A percentile compares a stretch with the other conserved stretches of the same genome.
Conservation (phyloP, 441 rosid species). For the Aquilaria agallochum region DNA sequence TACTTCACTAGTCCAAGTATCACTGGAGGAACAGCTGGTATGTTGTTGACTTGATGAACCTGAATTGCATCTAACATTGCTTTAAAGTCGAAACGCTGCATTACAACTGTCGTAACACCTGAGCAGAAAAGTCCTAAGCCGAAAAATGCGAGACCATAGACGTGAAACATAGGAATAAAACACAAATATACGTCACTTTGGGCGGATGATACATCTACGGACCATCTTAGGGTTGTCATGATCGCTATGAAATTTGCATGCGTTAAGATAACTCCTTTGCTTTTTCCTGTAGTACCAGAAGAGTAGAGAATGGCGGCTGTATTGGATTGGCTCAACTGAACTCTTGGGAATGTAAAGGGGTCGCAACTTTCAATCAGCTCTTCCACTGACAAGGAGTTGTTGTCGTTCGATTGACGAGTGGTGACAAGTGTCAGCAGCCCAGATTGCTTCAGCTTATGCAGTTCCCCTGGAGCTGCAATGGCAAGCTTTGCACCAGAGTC, state of each 20-base stretch:
- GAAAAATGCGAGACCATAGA: conserved; percentile 58
- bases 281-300: conserved; percentile 66
- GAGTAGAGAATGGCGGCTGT: conserved; percentile 63
- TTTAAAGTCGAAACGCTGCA: conserved; percentile 46
- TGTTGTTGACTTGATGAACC: conserved; percentile 39
- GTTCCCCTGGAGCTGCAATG: conserved; percentile 46
- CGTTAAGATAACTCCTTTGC: conserved; percentile 60
- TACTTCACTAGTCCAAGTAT: conserved; percentile 45
- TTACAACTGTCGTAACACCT: conserved; percentile 42
- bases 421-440: conserved; percentile 34
- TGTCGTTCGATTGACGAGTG: conserved; percentile 6
- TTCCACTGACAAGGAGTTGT: conserved; percentile 29
- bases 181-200: conserved; percentile 44
- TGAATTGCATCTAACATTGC: conserved; percentile 43
- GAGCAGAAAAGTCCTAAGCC: conserved; percentile 41
- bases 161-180: conserved; percentile 59
- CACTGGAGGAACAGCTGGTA: conserved; percentile 65
- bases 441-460: conserved; percentile 32
- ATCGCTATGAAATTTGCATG: conserved; percentile 51
- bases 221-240: conserved; percentile 44
- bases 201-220: conserved; percentile 29
- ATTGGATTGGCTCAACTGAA: conserved; percentile 33
- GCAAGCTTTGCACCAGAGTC: conserved; percentile 52
- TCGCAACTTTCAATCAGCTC: conserved; percentile 43
- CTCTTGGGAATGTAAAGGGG: conserved; percentile 25